Base-by-base conservation (phyloP, 805 yeast genomes). In the Teunomyces kruisii region DNA sequence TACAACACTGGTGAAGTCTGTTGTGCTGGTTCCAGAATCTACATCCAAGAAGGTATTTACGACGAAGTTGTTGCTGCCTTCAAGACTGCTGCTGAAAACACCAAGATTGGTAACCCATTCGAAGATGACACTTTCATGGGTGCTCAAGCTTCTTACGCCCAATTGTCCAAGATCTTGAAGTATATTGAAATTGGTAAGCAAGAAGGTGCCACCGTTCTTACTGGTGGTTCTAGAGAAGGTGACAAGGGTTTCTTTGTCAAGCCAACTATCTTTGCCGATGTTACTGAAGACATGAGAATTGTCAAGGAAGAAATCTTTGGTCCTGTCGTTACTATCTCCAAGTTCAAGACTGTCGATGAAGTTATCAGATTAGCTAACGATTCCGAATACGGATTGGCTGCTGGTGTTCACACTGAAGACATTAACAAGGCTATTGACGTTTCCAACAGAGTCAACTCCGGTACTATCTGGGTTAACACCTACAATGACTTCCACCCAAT, bases 1-100 rank as follows among this genome's bases (percentile, higher is more conserved):
- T 88, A 80, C 79, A 91, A 91, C 78, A 84, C 91, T 61, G 98
- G 98, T 71, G 96, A 92, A 74, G 91, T 88, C 47, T 91, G 98
- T 73, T 86, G 90, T 62, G 97, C 97, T 30, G 95, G 96, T 53
- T 89, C 97, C 45, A 83, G 98, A 70, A 73, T 90, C 53, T 87
- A 88, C 64, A 85, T 91, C 48, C 96, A 91, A 70, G 95, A 86
- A 53, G 79, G 80, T 30, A 75, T 89, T 56, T 88, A 91, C 69
- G 96, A 91, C 52, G 76, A 84, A 65, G 80, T 89, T 51, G 64
- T 89, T 46, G 75, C 70, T 29, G 83, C 76, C 53, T 80, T 87
- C 62, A 81, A 80, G 64, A 60, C 58, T 16, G 84, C 80, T 49
- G 82, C 84, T 57, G 68, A 74, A 36, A 45, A 66, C 40, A 61